These are phyloP conservation scores for Phytopythium cucurbitacearum DNA, from an alignment of 352 stramenopile species.

Conservation along the genomic window DNA sequence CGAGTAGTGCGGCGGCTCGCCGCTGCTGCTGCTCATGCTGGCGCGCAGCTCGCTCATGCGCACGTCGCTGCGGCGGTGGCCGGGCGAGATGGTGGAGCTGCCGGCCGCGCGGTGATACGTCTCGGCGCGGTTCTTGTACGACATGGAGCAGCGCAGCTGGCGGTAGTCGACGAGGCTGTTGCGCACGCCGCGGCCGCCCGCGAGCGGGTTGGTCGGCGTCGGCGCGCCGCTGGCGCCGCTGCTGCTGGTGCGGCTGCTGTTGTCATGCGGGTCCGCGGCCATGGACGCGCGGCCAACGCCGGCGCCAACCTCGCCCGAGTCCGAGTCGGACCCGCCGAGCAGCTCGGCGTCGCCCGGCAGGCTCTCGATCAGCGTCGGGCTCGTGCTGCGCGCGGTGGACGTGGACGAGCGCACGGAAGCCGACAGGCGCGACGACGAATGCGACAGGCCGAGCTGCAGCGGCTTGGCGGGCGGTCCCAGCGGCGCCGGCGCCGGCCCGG, in stretches of 20 bases:
- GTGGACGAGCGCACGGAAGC: conserved; percentile 14
- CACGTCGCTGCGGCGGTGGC: conserved; percentile 17
- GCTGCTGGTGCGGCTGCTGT: conserved; percentile 11
- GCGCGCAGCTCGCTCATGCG: conserved; percentile 27
- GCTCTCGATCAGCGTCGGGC: conserved; percentile 37
- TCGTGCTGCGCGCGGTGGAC: conserved; percentile 27
- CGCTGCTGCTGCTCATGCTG: conserved; percentile 2
- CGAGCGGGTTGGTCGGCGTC: conserved; percentile 2
- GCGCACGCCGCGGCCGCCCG: conserved; percentile 10
- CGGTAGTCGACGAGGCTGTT: conserved; percentile 68
- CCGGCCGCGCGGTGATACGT: conserved; percentile 18
- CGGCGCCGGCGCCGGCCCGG: too few species aligned
- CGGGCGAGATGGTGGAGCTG: conserved; percentile 14
- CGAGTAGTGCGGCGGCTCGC: too few species aligned
- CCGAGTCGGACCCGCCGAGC: conserved; percentile 18
- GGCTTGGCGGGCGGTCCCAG: not conserved
- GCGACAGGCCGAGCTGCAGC: not conserved
- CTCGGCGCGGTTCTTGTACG: conserved; percentile 76
- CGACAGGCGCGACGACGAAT: not conserved
- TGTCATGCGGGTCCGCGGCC: not conserved
- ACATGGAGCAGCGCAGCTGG: conserved; percentile 82
- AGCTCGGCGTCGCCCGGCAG: conserved; percentile 32
- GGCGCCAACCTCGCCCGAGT: conserved; percentile 10
- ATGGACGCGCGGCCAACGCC: conserved; percentile 3
- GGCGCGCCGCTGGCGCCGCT: conserved; percentile 11